Base-by-base conservation (phyloP, 2,329 filamentous ascomycete species). In the Hypoxylon sp. region DNA sequence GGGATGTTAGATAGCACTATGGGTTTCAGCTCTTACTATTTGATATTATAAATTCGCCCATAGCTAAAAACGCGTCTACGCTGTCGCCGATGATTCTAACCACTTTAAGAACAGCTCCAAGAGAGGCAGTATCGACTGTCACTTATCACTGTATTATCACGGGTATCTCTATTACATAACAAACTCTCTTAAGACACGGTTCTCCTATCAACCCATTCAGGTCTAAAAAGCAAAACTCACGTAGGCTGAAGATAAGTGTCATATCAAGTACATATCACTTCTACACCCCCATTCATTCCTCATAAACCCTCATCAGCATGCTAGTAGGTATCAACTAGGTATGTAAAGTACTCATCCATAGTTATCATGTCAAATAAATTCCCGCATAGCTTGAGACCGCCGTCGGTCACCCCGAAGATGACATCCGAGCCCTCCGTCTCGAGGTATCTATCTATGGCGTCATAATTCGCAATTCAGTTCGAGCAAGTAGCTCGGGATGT, bases 321-420 rank as follows among this genome's bases (percentile, higher is more conserved):
- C 9, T 21, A 34, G n/a, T 46, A 27, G 29, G 37, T 48, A 25
- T 45, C 37, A 9, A 55, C 37, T 52, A 54, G 16, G 34, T 54
- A 9, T 50, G 29, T 52, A 48, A 9, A 55, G 29, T 52, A 48
- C 43, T 45, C 46, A 23, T 55, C 30, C 43, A 47, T 34, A n/a
- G n/a, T n/a, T n/a, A 46, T 43, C 46, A 51, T 37, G 37, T 63
- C 29, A 46, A 41, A 3, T 32, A 54, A 57, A 58, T 63, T 63
- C 53, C 53, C 60, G 51, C 59, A 62, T 41, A 41, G 3, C 12
- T 11, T 39, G 16, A 32, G 29, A 29, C 21, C 11, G 3, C 23
- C 23, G 25, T 47, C 43, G 54, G 23, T 9, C 43, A 46, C 47
- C 25, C 41, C 23, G 21, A 37, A 25, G 21, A 29, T 34, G 19